Evolutionary conservation across 257 asterid species (phyloP), one percentile per base, ranked within the genome.

Genomic region (Solanum pennellii): DNA sequence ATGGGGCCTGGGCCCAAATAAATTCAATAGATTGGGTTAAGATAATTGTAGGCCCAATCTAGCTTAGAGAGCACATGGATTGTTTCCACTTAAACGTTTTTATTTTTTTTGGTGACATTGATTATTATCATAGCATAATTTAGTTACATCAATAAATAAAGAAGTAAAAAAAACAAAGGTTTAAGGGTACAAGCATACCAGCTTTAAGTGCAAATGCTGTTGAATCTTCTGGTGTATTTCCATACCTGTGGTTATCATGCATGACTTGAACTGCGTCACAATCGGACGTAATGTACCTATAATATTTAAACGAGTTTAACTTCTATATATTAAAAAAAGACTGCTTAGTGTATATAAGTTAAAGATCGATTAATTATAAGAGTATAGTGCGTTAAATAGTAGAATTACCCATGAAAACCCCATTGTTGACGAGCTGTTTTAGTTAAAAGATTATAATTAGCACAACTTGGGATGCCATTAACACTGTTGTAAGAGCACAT

Each of bases 401-500:
- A 27, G 20, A 49, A 45, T 75, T 93, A 96, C 97, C 99, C 99
- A 37, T 87, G 92, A 85, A 96, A 96, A 56, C 93, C 94, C 98
- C 99, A 96, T 72, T 89, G 76, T 14, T 83, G 87, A 59, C 99
- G 99, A 52, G 98, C 98, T 45, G 94, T 93, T 74, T 87, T 86
- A 33, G 97, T 95, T 15, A 96, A 89, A 89, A 96, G 98, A 85
- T 93, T 86, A 87, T 89, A 83, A 91, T 94, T 94, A 75, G 97
- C 98, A 90, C 99, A 96, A 52, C 92, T 94, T 60, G 99, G 99
- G 13, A 96, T 88, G 1, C 98, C 98, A 86, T 96, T 95, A 6
- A 96, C 96, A 23, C 98, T 88, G 83, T 96, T 96, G 89, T 95
- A 96, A 80, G 99, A 98, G 88, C 99, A 96, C 99, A 96, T 96